Evolutionary conservation across 176 grass and related monocot genomes (phyloP).

Genomic region (Eleusine coracana): DNA sequence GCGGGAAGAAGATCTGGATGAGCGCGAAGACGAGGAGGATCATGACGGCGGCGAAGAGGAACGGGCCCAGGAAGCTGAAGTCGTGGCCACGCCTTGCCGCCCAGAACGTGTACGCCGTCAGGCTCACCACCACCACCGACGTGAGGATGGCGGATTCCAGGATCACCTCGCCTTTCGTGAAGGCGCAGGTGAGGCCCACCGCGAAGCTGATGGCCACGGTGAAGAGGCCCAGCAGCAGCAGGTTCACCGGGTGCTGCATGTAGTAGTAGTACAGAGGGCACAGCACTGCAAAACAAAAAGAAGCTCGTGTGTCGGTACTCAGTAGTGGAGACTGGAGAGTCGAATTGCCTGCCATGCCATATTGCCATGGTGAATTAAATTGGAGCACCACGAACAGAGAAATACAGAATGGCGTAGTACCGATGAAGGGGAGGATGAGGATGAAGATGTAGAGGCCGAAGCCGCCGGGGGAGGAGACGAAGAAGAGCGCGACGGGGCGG

Average conservation of each 20-base stretch:
- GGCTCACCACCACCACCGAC: constrained; percentile 78
- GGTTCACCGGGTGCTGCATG: constrained; percentile 72
- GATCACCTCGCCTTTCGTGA: constrained; percentile 78
- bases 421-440: constrained; percentile 87
- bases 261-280: constrained; percentile 95
- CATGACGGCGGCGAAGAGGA: constrained; percentile 77
- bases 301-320: no score
- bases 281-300: constrained; percentile 57
- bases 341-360: no score
- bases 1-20: constrained; percentile 84
- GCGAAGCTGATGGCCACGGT: constrained; percentile 90
- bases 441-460: constrained; percentile 89
- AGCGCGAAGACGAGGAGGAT: constrained; percentile 83
- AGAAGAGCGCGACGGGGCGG: constrained; percentile 71
- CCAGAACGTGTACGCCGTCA: constrained; percentile 95
- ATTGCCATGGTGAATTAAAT: no score
- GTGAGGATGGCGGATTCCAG: constrained; percentile 85
- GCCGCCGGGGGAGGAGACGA: constrained; percentile 67
- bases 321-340: no score
- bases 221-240: constrained; percentile 76
- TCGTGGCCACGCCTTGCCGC: constrained; percentile 76
- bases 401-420: constrained; percentile 21
- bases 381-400: no score
- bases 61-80: constrained; percentile 89
- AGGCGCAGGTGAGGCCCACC: constrained; percentile 82